A percentile compares a stretch with the other conserved stretches of the same genome.
Evolutionary conservation across 73 alveolate genomes (phyloP).

Genomic region (Paramecium biaurelia): DNA sequence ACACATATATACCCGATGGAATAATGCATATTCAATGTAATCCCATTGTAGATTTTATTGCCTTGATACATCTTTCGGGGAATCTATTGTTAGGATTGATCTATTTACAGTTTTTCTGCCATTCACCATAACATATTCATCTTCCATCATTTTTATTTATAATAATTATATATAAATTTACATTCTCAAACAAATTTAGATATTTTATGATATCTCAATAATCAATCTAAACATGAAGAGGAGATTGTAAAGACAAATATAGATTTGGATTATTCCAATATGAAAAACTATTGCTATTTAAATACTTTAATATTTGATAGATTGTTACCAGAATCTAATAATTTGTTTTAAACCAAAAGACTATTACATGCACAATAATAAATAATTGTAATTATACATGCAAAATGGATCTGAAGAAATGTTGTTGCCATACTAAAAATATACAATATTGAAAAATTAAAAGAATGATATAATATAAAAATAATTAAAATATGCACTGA

Average conservation of each 20-base stretch:
- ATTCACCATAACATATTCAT: constrained; percentile 52
- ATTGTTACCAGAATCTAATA: no score
- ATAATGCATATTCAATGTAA: neutral
- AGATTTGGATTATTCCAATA: neutral
- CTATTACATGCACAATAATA: no score
- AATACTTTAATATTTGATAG: no score
- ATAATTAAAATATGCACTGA: no score
- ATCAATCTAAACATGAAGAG: no score
- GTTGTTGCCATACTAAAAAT: no score
- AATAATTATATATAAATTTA: neutral
- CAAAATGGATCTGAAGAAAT: no score
- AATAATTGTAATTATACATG: no score
- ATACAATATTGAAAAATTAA: no score
- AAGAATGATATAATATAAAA: no score
- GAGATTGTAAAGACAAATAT: no score
- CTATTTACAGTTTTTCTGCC: constrained; percentile 40
- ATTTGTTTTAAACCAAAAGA: no score
- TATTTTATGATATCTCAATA: neutral
- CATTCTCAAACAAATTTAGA: neutral
- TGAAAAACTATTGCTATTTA: neutral
- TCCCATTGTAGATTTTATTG: neutral
- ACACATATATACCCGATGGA: neutral
- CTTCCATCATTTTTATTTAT: constrained; percentile 29
- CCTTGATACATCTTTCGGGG: constrained; percentile 42
- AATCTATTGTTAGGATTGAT: neutral